Base-by-base conservation (phyloP, 2,329 filamentous ascomycete genomes). In the Fusarium sp. region DNA sequence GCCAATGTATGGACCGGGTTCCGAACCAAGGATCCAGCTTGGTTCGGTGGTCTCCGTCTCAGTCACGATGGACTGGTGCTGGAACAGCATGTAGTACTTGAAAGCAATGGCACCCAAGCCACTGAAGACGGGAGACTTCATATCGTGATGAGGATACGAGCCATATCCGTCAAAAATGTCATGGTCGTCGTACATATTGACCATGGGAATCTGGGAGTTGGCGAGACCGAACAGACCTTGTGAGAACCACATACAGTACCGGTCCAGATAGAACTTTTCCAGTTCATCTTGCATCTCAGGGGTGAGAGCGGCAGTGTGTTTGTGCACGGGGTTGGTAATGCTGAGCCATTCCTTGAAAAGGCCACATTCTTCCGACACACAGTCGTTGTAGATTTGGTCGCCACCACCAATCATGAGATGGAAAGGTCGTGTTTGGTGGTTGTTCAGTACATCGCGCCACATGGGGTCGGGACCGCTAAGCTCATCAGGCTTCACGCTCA, bases 51-150 rank as follows among this genome's bases (percentile, higher is more conserved):
- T 84, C 70, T 97, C 91, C 1, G 91, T 94, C 81, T 99, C 96
- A 45, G 91, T 88, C 1, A 89, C 82, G 5, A 97, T 84, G 70
- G 92, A 97, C 79, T 99, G 97, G 73, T 99, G 96, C 79, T 99
- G 96, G 82, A 99, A 99, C 10, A 99, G 87, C 90, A 99, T 91
- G 76, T 99, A 99, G 80, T 98, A 99, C 79, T 99, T 99, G 87
- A 96, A 98, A 0, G 95, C 95, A 50, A 98, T 89, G 38, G 92
- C 92, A 4, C 96, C 97, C 10, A 99, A 80, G 0, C 97, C 96
- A 3, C 91, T 91, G 77, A 99, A 97, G 0, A 98, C 93, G 1
- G 93, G 92, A 4, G 93, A 93, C 69, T 88, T 89, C 94, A 98
- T 98, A 75, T 97, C 96, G 70, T 93, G 89, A 71, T 98, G 88